Base-by-base conservation (phyloP, 2,329 filamentous ascomycete genomes). In the Didymella arachidicola region DNA sequence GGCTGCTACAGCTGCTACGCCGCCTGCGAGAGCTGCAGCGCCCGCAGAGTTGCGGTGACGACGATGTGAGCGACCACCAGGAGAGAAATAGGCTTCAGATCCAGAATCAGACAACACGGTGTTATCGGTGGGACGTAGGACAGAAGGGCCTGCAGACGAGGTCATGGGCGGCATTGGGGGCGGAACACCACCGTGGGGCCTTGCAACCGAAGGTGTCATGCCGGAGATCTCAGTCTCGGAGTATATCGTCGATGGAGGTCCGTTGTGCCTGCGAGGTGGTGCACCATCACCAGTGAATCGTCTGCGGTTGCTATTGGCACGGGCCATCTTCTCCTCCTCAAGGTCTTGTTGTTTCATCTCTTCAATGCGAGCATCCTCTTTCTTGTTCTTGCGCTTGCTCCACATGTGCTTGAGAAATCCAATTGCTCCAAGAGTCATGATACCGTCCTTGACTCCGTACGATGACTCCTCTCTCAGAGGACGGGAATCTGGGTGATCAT, bases 261-360 rank as follows among this genome's bases (percentile, higher is more conserved):
- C 64, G 29, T 68, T 64, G 27, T 67, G 62, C 48, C 70, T 70
- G 27, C 50, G 56, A 3, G 73, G 70, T n/a, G 71, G 67, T 22
- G 57, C 44, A 18, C 88, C 88, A 71, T 93, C 90, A 27, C 86
- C 89, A 2, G 89, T 92, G 61, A 86, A 92, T 66, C 82, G 82
- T 22, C 87, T 86, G n/a, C 84, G 71, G 26, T 70, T 83, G 34
- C 84, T 85, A 59, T 84, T 82, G 53, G 78, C 78, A 66, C 84
- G 79, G 46, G 81, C 79, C 27, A 85, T 66, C 25, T 80, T 78
- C 67, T 86, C 84, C 46, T 85, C 78, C 63, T 84, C 83, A 25
- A 79, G 73, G 59, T 84, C 82, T 60, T 81, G 81, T 60, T 77
- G 79, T 52, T 80, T 80, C 57, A 84, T 75, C 43, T 80, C 80